Evolutionary conservation across 441 rosid species (phyloP).

Genomic region (Croton laevigatus): DNA sequence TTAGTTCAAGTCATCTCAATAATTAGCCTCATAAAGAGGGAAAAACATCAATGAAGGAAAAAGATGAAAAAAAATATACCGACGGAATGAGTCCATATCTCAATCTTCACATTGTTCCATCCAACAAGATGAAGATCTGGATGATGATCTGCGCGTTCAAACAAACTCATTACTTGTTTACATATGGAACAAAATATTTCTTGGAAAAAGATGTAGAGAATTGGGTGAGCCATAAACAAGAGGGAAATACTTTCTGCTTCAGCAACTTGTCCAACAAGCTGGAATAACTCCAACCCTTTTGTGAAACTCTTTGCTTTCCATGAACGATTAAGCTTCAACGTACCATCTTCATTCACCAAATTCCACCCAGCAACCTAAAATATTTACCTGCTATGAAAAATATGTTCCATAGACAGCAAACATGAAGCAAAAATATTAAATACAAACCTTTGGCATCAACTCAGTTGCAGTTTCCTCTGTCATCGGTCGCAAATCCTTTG

Average conservation of each 20-base stretch:
- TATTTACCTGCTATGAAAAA: slow-evolving; percentile 18
- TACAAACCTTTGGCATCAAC: slow-evolving; percentile 51
- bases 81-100: slow-evolving; percentile 90
- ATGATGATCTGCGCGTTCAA: slow-evolving; percentile 82
- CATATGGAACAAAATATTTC: not conserved
- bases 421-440: slow-evolving; percentile 1
- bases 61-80: slow-evolving; percentile 37
- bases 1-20: too few relatives aligned
- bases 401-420: not conserved
- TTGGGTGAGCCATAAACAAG: slow-evolving; percentile 1
- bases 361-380: slow-evolving; percentile 71
- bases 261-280: slow-evolving; percentile 65
- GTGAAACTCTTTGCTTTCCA: slow-evolving; percentile 76
- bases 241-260: slow-evolving; percentile 64
- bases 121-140: slow-evolving; percentile 95
- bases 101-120: slow-evolving; percentile 86
- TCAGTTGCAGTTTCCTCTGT: slow-evolving; percentile 59
- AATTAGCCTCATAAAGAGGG: not conserved
- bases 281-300: slow-evolving; percentile 78
- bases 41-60: not conserved
- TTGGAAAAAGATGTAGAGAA: not conserved
- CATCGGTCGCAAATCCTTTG: slow-evolving; percentile 76
- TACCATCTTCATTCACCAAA: slow-evolving; percentile 63
- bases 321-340: slow-evolving; percentile 60
- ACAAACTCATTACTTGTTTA: slow-evolving; percentile 13